Conservation (phyloP, 352 stramenopile species). For the Phytophthora pisi region DNA sequence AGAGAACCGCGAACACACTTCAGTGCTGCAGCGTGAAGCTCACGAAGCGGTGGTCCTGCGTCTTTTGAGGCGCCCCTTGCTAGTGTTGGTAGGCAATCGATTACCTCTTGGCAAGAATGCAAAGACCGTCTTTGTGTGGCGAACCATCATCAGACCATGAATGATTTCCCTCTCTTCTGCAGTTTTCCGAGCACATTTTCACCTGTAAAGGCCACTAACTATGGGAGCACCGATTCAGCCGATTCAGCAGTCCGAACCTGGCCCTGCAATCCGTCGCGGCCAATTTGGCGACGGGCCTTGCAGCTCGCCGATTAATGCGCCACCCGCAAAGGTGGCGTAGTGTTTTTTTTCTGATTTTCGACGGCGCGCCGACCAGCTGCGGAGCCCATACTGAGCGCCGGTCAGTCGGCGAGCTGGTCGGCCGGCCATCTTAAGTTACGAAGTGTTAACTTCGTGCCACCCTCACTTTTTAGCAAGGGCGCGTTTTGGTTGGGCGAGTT, state of each 20-base stretch:
- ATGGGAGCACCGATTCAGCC: neutral
- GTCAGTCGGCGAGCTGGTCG: no score
- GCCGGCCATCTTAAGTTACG: no score
- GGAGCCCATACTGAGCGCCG: no score
- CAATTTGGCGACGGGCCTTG: no score
- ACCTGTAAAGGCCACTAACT: neutral
- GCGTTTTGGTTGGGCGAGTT: no score
- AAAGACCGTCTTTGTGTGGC: neutral
- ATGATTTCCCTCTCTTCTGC: neutral
- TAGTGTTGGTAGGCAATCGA: neutral
- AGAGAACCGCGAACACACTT: constrained; percentile 1
- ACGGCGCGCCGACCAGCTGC: no score
- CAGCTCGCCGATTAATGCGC: no score
- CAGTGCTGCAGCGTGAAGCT: neutral
- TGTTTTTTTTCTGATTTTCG: no score
- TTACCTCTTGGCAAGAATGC: neutral
- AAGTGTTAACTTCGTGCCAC: no score
- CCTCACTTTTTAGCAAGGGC: no score
- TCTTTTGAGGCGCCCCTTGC: neutral
- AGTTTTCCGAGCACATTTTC: neutral
- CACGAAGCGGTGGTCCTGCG: neutral
- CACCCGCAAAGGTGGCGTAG: no score
- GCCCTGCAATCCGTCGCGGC: no score
- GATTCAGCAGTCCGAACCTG: neutral
- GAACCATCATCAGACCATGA: neutral